These are phyloP conservation scores for Centaurea solstitialis DNA, from an alignment of 129 eudicot species.

Conservation along the genomic window DNA sequence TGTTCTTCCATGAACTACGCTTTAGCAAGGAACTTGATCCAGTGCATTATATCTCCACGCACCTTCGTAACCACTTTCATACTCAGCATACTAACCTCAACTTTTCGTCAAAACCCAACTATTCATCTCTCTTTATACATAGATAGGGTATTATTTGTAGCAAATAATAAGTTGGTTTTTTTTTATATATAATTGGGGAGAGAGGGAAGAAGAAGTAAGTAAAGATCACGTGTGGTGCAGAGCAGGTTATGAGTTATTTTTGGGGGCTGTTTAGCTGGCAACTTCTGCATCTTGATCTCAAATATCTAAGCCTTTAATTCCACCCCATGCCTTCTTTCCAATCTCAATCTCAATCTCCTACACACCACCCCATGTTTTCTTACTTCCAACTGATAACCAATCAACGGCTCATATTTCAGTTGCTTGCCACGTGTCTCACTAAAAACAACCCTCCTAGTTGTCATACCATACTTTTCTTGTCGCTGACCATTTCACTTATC, in stretches of 20 bases:
- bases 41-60: no score
- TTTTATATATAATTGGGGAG: no score
- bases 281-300: constrained; percentile 10
- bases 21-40: no score
- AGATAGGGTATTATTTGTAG: no score
- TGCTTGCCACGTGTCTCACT: background rate
- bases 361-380: constrained; percentile 27
- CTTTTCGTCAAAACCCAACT: no score
- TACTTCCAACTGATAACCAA: constrained; percentile 13
- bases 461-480: constrained; percentile 22
- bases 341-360: constrained; percentile 23
- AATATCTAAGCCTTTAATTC: constrained; percentile 24
- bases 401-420: constrained; percentile 17
- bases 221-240: constrained; percentile 31
- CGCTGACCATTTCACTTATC: background rate
- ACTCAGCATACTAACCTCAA: no score
- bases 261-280: constrained; percentile 19
- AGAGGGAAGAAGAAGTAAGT: background rate
- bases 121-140: no score
- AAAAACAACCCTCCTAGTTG: constrained; percentile 23
- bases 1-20: no score
- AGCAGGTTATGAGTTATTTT: background rate
- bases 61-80: no score
- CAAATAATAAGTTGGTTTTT: no score
- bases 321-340: constrained; percentile 23